Percentiles rank a stretch among this genome's conserved stretches.
These are phyloP conservation scores for Komagataella ulmi DNA, from an alignment of 805 yeast species.

Conservation along the genomic window DNA sequence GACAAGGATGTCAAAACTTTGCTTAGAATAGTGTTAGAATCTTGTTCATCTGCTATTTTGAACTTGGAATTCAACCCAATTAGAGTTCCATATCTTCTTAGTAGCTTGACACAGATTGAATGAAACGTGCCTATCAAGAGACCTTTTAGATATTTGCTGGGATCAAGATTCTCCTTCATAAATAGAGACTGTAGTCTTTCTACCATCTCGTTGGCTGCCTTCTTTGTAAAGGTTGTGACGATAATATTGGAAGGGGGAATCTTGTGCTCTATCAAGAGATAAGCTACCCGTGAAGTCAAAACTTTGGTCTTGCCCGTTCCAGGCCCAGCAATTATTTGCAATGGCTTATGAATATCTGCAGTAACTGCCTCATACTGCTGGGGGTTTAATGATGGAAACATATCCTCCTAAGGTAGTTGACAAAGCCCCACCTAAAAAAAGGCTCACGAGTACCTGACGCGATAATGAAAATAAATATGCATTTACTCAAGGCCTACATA, in stretches of 20 bases:
- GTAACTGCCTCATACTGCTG: conserved; percentile 31
- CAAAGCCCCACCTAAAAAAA: not conserved
- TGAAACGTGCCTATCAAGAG: conserved; percentile 85
- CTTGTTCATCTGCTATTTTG: conserved; percentile 56
- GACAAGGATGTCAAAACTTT: conserved; percentile 23
- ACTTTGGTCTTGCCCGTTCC: conserved; percentile 77
- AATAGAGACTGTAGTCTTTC: conserved; percentile 37
- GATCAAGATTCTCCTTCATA: conserved; percentile 15
- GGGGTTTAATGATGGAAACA: conserved; percentile 19
- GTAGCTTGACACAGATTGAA: conserved; percentile 54
- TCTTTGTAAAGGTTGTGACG: conserved; percentile 87
- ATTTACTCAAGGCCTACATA: not conserved
- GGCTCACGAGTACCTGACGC: not conserved
- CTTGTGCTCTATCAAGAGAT: conserved; percentile 36
- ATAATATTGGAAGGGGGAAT: conserved; percentile 52
- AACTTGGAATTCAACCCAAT: conserved; percentile 28
- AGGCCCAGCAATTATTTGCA: conserved; percentile 48
- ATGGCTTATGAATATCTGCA: conserved; percentile 20
- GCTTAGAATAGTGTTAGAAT: conserved; percentile 31
- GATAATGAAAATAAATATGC: not conserved
- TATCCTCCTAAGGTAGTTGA: not conserved
- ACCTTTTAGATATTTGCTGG: conserved; percentile 10
- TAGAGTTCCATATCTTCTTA: conserved; percentile 38
- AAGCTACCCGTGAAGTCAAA: conserved; percentile 65
- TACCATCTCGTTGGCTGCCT: conserved; percentile 80